Conservation (phyloP, 768 basidiomycete genomes). For the Tephrocybe sp. region DNA sequence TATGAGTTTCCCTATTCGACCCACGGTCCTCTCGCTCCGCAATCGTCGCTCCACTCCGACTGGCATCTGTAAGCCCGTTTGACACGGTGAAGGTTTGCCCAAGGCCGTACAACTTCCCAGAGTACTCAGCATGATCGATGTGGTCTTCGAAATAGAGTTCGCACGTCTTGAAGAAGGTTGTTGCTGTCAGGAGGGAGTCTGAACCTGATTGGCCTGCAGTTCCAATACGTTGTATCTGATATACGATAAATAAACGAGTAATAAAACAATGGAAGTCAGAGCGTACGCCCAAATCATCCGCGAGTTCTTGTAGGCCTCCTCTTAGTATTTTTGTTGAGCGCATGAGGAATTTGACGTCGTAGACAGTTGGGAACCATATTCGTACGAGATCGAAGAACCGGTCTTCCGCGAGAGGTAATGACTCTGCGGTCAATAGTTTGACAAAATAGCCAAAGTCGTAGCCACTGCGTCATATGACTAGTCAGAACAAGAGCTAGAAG, state of each 20-base stretch:
- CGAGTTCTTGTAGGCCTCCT: conserved; percentile 91
- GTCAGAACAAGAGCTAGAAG: neutral
- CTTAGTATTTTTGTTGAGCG: conserved; percentile 82
- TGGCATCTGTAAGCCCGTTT: conserved; percentile 65
- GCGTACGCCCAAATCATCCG: conserved; percentile 89
- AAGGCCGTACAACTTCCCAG: conserved; percentile 80
- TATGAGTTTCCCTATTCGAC: conserved; percentile 48
- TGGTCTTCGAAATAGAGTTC: conserved; percentile 87
- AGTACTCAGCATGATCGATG: conserved; percentile 82
- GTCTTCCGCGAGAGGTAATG: conserved; percentile 86
- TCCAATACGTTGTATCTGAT: conserved; percentile 86
- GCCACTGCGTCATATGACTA: conserved; percentile 53
- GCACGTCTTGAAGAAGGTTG: conserved; percentile 95
- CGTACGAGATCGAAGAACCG: conserved; percentile 84
- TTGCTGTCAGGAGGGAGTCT: conserved; percentile 91
- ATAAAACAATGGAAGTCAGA: conserved; percentile 13
- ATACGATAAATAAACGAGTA: conserved; percentile 7
- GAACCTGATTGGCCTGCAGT: conserved; percentile 95
- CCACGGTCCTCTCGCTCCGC: conserved; percentile 76
- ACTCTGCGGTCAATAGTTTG: conserved; percentile 83
- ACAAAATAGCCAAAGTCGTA: conserved; percentile 99
- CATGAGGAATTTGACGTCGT: conserved; percentile 98
- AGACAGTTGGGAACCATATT: conserved; percentile 94
- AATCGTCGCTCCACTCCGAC: conserved; percentile 74
- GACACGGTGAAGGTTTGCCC: conserved; percentile 72